phyloP scores from a whole-genome alignment of 192 early-diverging fungal genomes.

The Rhizoclosmatium globosum region DNA sequence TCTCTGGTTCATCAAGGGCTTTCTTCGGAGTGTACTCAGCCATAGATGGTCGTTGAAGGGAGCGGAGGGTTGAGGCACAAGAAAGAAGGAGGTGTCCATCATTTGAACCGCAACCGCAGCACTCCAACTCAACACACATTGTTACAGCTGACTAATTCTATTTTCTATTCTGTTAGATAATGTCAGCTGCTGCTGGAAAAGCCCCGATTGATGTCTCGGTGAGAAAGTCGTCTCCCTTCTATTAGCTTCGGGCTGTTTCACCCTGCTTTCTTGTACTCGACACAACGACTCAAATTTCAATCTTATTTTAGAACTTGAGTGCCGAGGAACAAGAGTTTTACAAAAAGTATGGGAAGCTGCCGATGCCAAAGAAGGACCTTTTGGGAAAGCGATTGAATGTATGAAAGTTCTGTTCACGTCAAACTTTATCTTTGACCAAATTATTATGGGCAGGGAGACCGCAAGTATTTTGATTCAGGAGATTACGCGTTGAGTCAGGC shows the following conservation, averaged over 20 bases:
- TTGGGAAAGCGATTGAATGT: conserved; percentile 82
- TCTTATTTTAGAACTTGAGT: conserved; percentile 55
- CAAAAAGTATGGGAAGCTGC: conserved; percentile 85
- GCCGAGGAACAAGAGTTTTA: conserved; percentile 80
- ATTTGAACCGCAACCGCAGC: too few species aligned
- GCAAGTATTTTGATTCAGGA: conserved; percentile 99
- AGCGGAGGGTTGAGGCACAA: too few species aligned
- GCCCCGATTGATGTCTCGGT: conserved; percentile 36
- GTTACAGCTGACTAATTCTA: not conserved
- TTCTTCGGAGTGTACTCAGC: not conserved
- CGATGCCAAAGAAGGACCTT: conserved; percentile 73
- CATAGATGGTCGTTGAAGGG: too few species aligned
- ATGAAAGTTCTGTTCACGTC: not conserved
- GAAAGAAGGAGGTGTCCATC: too few species aligned
- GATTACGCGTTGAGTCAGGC: conserved; percentile 98
- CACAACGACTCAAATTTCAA: not conserved
- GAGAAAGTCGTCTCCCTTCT: not conserved
- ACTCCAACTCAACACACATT: not conserved
- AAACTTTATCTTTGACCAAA: not conserved
- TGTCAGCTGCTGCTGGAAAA: conserved; percentile 12
- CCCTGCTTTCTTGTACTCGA: not conserved
- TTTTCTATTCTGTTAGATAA: too few species aligned
- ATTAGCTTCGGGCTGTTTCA: not conserved
- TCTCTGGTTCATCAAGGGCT: not conserved
- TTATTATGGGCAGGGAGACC: conserved; percentile 60